Base-by-base conservation (phyloP, 1,139 yeast species). In the Pichia sp. region DNA sequence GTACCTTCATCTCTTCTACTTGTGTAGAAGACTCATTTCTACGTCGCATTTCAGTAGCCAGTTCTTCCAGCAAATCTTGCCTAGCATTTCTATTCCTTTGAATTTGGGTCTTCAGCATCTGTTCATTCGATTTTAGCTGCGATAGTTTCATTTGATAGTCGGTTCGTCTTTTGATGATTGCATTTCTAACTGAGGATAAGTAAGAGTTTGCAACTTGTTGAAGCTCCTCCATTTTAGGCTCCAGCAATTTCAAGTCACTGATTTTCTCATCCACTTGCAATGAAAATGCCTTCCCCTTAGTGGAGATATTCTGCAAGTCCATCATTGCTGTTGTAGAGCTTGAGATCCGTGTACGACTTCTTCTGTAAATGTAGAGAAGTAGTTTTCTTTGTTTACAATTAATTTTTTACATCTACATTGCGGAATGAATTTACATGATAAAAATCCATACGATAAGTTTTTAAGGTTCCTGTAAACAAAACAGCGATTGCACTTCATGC, bases 11-110 rank as follows among this genome's bases (percentile, higher is more conserved):
- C 30, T 53, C 56, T 40, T 53, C 52, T 11, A 52, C 50, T 35
- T 55, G 53, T 6, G 53, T 31, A 1, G 59, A 49, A 2, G 57
- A 52, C 14, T 45, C 45, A 30, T 55, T 59, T 25, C 52, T 40
- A 23, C 49, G 53, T 32, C 46, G 33, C 26, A 49, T 37, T 21
- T 52, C 54, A 14, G 36, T 42, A 17, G 46, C 44, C 26, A 56
- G 41, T 24, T 52, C 48, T 34, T 42, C 41, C 19, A 49, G 40
- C 12, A 56, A 36, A 25, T 47, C 46, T n/a, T 47, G 47, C 30
- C 52, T 46, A 10, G 35, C 36, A 18, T 7, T 35, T 24, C 37
- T 52, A 44, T 43, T 43, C 34, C 34, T 41, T 34, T 44, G 41
- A 7, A 50, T 50, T 21, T 47, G 46, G 12, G 35, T 35, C 24